Conservation (phyloP, 2,329 filamentous ascomycete genomes). For the Chaetomiaceae sp. region DNA sequence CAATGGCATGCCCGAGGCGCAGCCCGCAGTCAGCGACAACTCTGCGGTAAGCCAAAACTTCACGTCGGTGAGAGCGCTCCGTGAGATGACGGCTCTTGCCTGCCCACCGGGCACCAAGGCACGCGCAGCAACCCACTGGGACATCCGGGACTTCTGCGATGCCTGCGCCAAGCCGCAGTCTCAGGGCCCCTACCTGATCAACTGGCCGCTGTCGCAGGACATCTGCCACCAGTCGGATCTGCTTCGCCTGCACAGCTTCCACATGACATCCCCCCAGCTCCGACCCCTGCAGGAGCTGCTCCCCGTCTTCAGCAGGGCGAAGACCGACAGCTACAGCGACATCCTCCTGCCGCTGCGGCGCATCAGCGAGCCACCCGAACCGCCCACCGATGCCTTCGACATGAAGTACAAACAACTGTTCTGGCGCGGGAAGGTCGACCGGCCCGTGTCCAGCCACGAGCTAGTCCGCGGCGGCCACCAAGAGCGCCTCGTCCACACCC, state of each 20-base stretch:
- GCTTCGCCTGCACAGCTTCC: slow-evolving; percentile 65
- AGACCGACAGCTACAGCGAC: slow-evolving; percentile 66
- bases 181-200: slow-evolving; percentile 56
- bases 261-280: slow-evolving; percentile 57
- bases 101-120: slow-evolving; percentile 59
- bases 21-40: background rate
- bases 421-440: slow-evolving; percentile 65
- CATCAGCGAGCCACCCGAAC: slow-evolving; percentile 37
- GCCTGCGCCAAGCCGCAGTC: slow-evolving; percentile 60
- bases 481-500: slow-evolving; percentile 64
- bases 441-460: slow-evolving; percentile 44
- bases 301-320: slow-evolving; percentile 71
- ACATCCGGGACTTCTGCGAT: slow-evolving; percentile 58
- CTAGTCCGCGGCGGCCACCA: slow-evolving; percentile 61
- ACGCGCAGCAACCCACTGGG: slow-evolving; percentile 55
- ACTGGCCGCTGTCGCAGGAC: slow-evolving; percentile 60
- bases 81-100: slow-evolving; percentile 35
- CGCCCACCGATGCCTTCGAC: slow-evolving; percentile 46
- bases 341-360: slow-evolving; percentile 63
- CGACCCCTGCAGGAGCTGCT: slow-evolving; percentile 58
- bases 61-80: slow-evolving; percentile 30
- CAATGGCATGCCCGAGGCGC: slow-evolving; percentile 5
- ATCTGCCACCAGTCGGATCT: slow-evolving; percentile 75
- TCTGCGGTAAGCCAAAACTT: background rate
- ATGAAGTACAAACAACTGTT: slow-evolving; percentile 61